Conservation (phyloP, 257 asterid species). For the Jasminum sambac region DNA sequence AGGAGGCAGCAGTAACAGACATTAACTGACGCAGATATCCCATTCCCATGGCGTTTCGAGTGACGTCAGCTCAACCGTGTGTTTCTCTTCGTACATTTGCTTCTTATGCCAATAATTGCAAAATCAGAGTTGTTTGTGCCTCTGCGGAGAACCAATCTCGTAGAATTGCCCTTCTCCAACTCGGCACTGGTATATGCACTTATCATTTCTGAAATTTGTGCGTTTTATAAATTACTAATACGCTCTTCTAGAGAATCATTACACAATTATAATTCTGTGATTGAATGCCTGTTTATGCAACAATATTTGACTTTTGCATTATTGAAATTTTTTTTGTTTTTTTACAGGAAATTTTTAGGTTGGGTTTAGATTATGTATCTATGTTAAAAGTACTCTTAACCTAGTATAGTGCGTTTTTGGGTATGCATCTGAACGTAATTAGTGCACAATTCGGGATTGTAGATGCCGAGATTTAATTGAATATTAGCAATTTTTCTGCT, state of each 20-base stretch:
- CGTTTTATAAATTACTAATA: neutral
- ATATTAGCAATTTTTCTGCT: too few species aligned
- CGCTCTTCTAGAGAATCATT: neutral
- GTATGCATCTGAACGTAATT: too few species aligned
- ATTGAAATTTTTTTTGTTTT: neutral
- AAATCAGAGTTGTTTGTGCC: conserved; percentile 15
- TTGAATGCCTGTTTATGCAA: neutral
- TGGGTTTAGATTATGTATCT: neutral
- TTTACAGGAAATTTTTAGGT: neutral
- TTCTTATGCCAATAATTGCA: neutral
- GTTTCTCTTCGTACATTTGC: conserved; percentile 10
- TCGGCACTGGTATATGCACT: conserved; percentile 36
- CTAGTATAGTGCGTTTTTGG: neutral
- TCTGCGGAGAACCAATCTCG: conserved; percentile 42
- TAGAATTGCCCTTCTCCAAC: conserved; percentile 46
- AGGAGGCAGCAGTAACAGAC: conserved; percentile 1
- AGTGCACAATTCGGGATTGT: too few species aligned
- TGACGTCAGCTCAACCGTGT: conserved; percentile 24
- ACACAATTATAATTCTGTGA: neutral
- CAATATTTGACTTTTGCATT: neutral
- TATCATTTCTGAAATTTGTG: neutral
- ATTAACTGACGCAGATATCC: conserved; percentile 14
- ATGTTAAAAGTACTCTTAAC: neutral
- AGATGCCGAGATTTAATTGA: too few species aligned
- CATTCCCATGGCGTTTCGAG: conserved; percentile 27